A percentile compares a stretch with the other conserved stretches of the same genome.
Evolutionary conservation across 257 asterid species (phyloP).

Genomic region (Nicotiana knightiana): DNA sequence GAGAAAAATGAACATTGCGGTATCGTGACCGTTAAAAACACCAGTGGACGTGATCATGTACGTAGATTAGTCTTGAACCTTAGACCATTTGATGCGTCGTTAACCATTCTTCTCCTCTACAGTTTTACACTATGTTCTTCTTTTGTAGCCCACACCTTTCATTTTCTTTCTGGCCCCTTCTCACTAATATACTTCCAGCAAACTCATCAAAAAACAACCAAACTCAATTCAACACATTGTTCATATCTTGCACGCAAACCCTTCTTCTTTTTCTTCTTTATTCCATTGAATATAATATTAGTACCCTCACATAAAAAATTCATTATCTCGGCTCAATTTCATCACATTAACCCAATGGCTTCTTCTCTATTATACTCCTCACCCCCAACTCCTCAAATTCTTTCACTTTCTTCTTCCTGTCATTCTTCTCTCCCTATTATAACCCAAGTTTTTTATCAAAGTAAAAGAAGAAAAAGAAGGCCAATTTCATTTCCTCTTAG

Average conservation of each 20-base stretch:
- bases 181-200: slow-evolving; percentile 21
- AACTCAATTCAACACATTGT: slow-evolving; percentile 10
- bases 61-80: background rate
- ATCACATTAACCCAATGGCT: background rate
- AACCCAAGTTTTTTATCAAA: slow-evolving; percentile 11
- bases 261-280: slow-evolving; percentile 25
- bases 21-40: too few species aligned
- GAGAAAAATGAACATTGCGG: too few species aligned
- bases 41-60: too few species aligned
- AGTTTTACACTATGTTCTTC: background rate
- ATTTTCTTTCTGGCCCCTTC: background rate
- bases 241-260: slow-evolving; percentile 73
- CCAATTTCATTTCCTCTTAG: slow-evolving; percentile 23
- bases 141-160: background rate
- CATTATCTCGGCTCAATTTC: background rate
- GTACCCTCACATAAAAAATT: background rate
- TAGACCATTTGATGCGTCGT: background rate
- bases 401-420: background rate
- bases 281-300: background rate
- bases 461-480: background rate
- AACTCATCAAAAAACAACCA: background rate
- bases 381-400: background rate
- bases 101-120: background rate
- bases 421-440: slow-evolving; percentile 10
- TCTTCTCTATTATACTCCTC: background rate